phyloP scores from a whole-genome alignment of 257 asterid species.

The Jasminum sambac region DNA sequence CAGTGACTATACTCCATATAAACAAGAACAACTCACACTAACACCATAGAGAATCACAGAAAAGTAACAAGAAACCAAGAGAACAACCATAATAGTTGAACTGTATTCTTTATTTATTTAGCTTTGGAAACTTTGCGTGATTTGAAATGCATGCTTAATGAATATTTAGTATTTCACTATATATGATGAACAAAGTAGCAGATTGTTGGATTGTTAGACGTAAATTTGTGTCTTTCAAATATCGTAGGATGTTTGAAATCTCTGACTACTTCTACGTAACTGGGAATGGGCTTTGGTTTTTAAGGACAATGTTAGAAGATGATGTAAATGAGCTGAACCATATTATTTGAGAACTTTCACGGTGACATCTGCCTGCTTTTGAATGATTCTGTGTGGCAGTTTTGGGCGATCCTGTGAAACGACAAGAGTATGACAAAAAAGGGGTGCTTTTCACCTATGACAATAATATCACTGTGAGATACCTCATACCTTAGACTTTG shows the following conservation, averaged over 20 bases:
- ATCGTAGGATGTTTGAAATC: not conserved
- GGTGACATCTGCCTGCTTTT: not conserved
- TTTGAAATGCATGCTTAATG: not conserved
- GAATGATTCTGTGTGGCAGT: slow-evolving; percentile 48
- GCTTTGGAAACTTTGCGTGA: not conserved
- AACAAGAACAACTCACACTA: not conserved
- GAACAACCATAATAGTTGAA: not conserved
- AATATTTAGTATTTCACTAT: not conserved
- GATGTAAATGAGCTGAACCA: not conserved
- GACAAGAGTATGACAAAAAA: slow-evolving; percentile 80
- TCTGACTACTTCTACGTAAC: not conserved
- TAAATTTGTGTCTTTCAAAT: not conserved
- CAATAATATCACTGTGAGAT: slow-evolving; percentile 59
- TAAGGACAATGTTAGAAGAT: not conserved
- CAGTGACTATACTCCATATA: not conserved
- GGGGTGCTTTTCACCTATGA: slow-evolving; percentile 68
- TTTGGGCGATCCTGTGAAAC: slow-evolving; percentile 79
- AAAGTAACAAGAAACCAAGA: not conserved
- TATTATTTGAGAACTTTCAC: not conserved
- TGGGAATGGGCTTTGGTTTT: not conserved
- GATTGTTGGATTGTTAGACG: not conserved
- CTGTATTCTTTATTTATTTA: not conserved
- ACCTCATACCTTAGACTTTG: slow-evolving; percentile 5
- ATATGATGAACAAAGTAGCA: not conserved
- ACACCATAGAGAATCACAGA: not conserved